Evolutionary conservation across 208 protist genomes (phyloP), one percentile per base, ranked within the genome.

Genomic region (Trypanosoma avium): DNA sequence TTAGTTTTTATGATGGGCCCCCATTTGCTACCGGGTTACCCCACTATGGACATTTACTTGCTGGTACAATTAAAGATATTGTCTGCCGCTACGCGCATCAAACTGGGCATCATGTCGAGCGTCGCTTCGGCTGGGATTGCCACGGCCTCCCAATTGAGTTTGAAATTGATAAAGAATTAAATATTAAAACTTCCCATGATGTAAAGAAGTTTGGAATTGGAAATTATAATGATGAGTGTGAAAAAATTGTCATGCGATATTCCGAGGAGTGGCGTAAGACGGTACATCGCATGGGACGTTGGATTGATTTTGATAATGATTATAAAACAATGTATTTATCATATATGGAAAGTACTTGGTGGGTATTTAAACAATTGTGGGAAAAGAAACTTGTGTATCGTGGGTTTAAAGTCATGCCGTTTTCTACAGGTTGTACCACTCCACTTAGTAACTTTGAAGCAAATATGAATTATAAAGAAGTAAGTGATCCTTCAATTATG

Each of bases 301-400:
- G 99, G 99, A 99, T 99, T 61, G 98, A 99, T 85, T 99, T 99
- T 62, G 82, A 97, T 40, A 97, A 99, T 73, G 98, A 99, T 77
- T 99, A 99, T 90, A 99, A 99, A 79, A 99, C 99, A 15, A 97
- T 99, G 90, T 81, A 99, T 71, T 61, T 91, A 6, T 75, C 68
- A 15, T 99, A 99, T 87, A 99, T 99, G 99, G 99, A 99, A 82
- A 97, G 82, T 66, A 97, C 99, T n/a, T 99, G 99, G 99, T 99
- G 98, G 97, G 98, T 99, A 1, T 99, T 99, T 79, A 88, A 91
- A 53, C 68, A 99, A 72, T 76, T 99, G 12, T 98, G 83, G 78
- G 79, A 99, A n/a, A 99, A 99, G 74, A 85, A 75, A 33, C 80
- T 99, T 6, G 97, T 99, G 21, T 99, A 99, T 75, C 85, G 97